Evolutionary conservation across 1,284 basidiomycete species (phyloP).

Genomic region (Trichosporon sp.): DNA sequence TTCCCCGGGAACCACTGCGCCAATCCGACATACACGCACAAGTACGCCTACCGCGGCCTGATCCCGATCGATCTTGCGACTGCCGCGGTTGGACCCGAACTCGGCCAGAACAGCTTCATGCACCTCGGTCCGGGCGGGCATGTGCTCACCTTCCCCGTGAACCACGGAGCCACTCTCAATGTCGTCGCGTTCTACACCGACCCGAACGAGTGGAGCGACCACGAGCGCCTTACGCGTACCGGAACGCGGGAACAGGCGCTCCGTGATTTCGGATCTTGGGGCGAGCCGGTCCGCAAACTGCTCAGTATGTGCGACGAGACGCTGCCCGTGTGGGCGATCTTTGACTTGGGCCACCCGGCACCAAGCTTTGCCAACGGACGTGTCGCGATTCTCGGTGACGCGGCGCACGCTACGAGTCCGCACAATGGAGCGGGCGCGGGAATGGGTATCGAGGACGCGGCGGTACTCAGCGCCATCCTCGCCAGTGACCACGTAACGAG

Average conservation of each 20-base stretch:
- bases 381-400: slow-evolving; percentile 31
- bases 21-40: slow-evolving; percentile 30
- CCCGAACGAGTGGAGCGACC: slow-evolving; percentile 26
- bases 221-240: slow-evolving; percentile 27
- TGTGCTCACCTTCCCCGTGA: slow-evolving; percentile 34
- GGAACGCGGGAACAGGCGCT: slow-evolving; percentile 28
- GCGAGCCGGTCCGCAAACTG: slow-evolving; percentile 23
- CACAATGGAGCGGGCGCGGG: slow-evolving; percentile 38
- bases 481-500: background rate
- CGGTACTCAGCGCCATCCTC: slow-evolving; percentile 28
- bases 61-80: slow-evolving; percentile 29
- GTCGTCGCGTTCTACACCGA: slow-evolving; percentile 31
- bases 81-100: slow-evolving; percentile 28
- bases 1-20: slow-evolving; percentile 29
- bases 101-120: slow-evolving; percentile 33
- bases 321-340: slow-evolving; percentile 34
- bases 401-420: slow-evolving; percentile 34
- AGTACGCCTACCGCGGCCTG: slow-evolving; percentile 35
- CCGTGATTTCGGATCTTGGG: slow-evolving; percentile 28
- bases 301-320: slow-evolving; percentile 30
- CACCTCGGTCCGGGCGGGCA: slow-evolving; percentile 33
- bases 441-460: slow-evolving; percentile 35
- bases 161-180: slow-evolving; percentile 33
- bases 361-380: slow-evolving; percentile 27
- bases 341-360: slow-evolving; percentile 28